Conservation (phyloP, 371 early-diverging fungal genomes). For the Mycotypha africana region DNA sequence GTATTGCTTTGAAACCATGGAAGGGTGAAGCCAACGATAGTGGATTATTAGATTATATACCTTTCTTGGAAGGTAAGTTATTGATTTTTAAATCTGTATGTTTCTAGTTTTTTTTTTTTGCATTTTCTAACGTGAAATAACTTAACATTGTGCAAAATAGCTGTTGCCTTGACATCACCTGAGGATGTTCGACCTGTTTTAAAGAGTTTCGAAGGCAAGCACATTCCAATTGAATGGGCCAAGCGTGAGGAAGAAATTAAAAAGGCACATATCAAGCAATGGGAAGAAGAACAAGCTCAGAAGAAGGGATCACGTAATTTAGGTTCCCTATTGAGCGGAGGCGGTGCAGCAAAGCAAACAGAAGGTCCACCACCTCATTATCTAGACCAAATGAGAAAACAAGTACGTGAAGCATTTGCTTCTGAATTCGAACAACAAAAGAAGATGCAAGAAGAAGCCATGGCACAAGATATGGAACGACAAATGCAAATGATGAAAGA, state of each 20-base stretch:
- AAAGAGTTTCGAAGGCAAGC: constrained; percentile 58
- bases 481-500: constrained; percentile 55
- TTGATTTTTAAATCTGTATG: neutral
- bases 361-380: constrained; percentile 45
- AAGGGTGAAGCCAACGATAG: constrained; percentile 78
- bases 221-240: constrained; percentile 70
- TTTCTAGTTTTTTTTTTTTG: too few relatives aligned
- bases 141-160: too few relatives aligned
- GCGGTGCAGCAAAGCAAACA: constrained; percentile 26
- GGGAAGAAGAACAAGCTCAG: constrained; percentile 66
- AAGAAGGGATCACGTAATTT: constrained; percentile 40
- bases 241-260: constrained; percentile 67
- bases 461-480: constrained; percentile 52
- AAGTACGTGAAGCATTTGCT: constrained; percentile 54
- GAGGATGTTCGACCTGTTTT: constrained; percentile 73
- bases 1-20: constrained; percentile 81
- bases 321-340: constrained; percentile 40
- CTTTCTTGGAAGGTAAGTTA: constrained; percentile 79
- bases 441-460: constrained; percentile 49
- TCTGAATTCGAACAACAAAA: constrained; percentile 47
- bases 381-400: constrained; percentile 54
- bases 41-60: constrained; percentile 78
- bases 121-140: too few relatives aligned
- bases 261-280: constrained; percentile 55
- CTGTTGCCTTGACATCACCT: constrained; percentile 66